These are phyloP conservation scores for Spongiforma sp. DNA, from an alignment of 1,284 basidiomycete species.

Conservation along the genomic window DNA sequence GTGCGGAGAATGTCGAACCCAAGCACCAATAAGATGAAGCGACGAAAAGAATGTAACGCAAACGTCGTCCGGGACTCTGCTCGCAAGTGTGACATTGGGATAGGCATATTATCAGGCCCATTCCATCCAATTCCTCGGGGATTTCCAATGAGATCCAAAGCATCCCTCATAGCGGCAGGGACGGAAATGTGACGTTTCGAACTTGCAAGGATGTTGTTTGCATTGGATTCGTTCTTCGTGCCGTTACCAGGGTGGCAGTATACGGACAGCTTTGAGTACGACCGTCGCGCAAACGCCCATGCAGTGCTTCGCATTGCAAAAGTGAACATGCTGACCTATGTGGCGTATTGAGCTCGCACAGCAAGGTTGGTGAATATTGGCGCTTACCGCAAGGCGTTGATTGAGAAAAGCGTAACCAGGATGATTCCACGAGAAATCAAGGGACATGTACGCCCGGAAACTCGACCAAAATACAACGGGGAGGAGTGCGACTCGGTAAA, in stretches of 20 bases:
- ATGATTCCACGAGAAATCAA: constrained; percentile 29
- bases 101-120: constrained; percentile 10
- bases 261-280: constrained; percentile 25
- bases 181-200: constrained; percentile 4
- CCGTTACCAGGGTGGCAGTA: background rate
- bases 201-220: background rate
- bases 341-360: background rate
- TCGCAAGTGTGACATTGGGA: constrained; percentile 17
- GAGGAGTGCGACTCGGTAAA: constrained; percentile 31
- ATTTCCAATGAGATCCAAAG: constrained; percentile 32
- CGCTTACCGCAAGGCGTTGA: constrained; percentile 31
- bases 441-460: constrained; percentile 14
- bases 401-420: constrained; percentile 24
- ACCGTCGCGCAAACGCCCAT: constrained; percentile 23
- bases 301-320: constrained; percentile 28
- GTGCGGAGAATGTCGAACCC: constrained; percentile 9
- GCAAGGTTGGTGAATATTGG: too few relatives aligned
- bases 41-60: constrained; percentile 21
- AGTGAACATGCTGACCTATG: constrained; percentile 30
- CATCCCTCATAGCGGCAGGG: constrained; percentile 29
- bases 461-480: constrained; percentile 24
- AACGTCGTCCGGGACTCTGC: constrained; percentile 27
- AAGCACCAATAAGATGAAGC: constrained; percentile 1
- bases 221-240: background rate
- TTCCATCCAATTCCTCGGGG: constrained; percentile 36